phyloP scores from a whole-genome alignment of 2,329 filamentous ascomycete species.

The Pseudocercospora fijiensis region DNA sequence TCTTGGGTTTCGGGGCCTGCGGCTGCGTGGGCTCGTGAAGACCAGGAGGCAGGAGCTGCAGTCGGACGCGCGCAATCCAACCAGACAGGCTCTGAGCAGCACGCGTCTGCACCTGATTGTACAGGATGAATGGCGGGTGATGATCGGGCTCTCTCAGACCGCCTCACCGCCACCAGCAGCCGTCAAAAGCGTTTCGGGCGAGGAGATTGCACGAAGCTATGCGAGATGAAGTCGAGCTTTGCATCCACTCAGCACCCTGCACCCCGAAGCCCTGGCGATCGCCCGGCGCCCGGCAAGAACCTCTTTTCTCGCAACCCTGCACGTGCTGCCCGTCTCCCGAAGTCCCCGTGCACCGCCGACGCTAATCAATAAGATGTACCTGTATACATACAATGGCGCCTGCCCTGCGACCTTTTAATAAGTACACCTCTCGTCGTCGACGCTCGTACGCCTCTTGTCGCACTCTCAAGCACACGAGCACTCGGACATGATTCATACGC shows the following conservation, averaged over 20 bases:
- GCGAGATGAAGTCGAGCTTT: not conserved
- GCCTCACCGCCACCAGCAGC: not conserved
- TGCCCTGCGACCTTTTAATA: constrained; percentile 2
- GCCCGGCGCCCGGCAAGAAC: not conserved
- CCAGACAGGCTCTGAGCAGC: not conserved
- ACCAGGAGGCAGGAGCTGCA: not conserved
- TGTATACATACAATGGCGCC: constrained; percentile 1
- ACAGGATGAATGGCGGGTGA: not conserved
- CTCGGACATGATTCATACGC: constrained; percentile 4
- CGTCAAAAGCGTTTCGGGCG: not conserved
- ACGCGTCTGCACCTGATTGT: not conserved
- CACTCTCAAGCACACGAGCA: not conserved
- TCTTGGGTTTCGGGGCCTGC: constrained; percentile 2
- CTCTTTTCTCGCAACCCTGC: not conserved
- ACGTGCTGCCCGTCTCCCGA: not conserved
- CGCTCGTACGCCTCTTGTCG: constrained; percentile 2
- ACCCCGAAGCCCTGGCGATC: not conserved
- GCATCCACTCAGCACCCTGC: not conserved
- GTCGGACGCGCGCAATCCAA: constrained; percentile 1
- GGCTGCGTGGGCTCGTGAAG: not conserved
- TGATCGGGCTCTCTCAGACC: not conserved
- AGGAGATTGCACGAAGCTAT: constrained; percentile 2
- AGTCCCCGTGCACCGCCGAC: not conserved
- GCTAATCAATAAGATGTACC: not conserved
- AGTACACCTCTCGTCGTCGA: not conserved